Evolutionary conservation across 768 basidiomycete species (phyloP).

Genomic region (Boletus huronensis): DNA sequence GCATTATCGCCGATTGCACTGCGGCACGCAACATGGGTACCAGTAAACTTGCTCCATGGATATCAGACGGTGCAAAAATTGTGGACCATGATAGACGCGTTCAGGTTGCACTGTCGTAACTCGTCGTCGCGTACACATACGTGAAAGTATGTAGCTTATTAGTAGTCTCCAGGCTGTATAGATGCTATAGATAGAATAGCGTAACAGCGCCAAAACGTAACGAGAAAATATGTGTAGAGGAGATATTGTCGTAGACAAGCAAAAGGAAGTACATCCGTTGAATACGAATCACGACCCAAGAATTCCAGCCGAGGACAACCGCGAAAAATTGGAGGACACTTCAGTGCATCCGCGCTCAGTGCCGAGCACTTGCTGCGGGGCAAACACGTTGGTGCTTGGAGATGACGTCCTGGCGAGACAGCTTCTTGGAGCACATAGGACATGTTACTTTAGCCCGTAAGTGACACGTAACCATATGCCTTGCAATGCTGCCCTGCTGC

Average conservation of each 20-base stretch:
- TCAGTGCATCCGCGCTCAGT: constrained; percentile 4
- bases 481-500: constrained; percentile 29
- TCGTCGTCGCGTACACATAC: background rate
- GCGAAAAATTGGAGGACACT: background rate
- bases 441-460: constrained; percentile 27
- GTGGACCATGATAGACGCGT: background rate
- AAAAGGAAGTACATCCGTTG: background rate
- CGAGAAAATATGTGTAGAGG: background rate
- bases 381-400: constrained; percentile 27
- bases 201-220: background rate
- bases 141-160: background rate
- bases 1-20: background rate
- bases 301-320: background rate
- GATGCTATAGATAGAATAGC: background rate
- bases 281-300: background rate
- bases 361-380: constrained; percentile 16
- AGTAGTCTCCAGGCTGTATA: background rate
- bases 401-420: constrained; percentile 27
- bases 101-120: background rate
- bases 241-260: background rate
- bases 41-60: no score
- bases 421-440: constrained; percentile 26
- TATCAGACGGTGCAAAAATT: background rate
- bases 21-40: background rate
- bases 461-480: constrained; percentile 27